Base-by-base conservation (phyloP, 352 stramenopile genomes). In the Phytophthora hibernalis region DNA sequence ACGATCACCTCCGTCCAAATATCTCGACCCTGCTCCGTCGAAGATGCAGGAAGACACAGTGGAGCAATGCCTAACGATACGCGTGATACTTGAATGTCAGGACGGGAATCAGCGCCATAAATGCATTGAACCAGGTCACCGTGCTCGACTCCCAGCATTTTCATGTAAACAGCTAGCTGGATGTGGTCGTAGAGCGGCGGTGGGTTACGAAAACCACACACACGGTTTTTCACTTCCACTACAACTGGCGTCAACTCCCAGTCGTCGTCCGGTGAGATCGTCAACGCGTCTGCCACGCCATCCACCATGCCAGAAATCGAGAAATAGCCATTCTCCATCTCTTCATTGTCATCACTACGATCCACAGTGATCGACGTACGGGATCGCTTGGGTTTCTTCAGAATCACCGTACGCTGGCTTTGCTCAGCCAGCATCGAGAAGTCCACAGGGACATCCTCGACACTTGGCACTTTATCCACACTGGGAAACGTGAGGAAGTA, bases 291-390 rank as follows among this genome's bases (percentile, higher is more conserved):
- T 12, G 81, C 65, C 24, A 92, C 68, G 20, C 86, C 86, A 44
- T 94, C 86, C n/a, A 94, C 80, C 86, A 92, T 92, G 20, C 86
- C 86, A 43, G 83, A 92, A 35, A 94, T 89, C 12, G 80, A 85
- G 54, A 93, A 93, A 35, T 81, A 85, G 43, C 69, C 71, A 30
- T 48, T 35, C 16, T 72, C 30, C 13, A 55, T 31, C 5, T 63
- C 13, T 0, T 26, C 47, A 9, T 72, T 18, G 2, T 22, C 35
- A 8, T 44, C 40, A 22, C 45, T 37, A 0, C 30, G 35, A 11
- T 68, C 31, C 35, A 58, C 42, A 47, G 60, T 31, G 45, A 10
- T 43, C 51, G 30, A 18, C 26, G 44, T 15, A 16, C 9, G 20
- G 24, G 40, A 20, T 40, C 40, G 24, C 66, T 40, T 61, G 8